Percentiles rank a stretch among this genome's conserved stretches.
Conservation (phyloP, 164 flowering plant genomes). For the Kalanchoe fedtschenkoi region DNA sequence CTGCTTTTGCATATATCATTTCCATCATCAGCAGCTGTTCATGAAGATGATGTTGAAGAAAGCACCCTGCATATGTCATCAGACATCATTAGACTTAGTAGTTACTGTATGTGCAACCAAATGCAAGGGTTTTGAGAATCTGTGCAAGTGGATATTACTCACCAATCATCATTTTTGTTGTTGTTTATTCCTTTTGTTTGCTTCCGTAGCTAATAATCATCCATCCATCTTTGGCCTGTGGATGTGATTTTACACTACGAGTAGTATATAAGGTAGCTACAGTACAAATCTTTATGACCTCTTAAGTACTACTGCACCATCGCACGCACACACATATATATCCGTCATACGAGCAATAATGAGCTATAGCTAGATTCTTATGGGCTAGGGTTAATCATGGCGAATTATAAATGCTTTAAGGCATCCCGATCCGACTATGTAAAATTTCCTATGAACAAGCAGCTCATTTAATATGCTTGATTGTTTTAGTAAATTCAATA, state of each 20-base stretch:
- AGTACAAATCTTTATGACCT: background rate
- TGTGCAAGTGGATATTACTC: background rate
- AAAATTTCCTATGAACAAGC: no score
- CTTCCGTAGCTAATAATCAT: background rate
- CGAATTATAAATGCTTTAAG: no score
- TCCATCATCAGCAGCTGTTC: background rate
- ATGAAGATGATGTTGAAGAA: background rate
- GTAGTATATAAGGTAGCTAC: background rate
- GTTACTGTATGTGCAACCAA: constrained; percentile 2
- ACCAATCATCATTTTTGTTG: background rate
- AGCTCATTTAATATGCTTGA: no score
- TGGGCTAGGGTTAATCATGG: background rate
- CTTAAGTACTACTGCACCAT: background rate
- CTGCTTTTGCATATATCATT: background rate
- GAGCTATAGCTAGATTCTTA: background rate
- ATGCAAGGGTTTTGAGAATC: background rate
- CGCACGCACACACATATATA: background rate
- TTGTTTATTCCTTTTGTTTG: background rate
- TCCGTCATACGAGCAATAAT: background rate
- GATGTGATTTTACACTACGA: background rate
- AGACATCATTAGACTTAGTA: constrained; percentile 5
- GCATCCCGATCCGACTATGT: no score
- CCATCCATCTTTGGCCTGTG: background rate
- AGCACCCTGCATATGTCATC: constrained; percentile 2
- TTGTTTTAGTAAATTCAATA: no score